Base-by-base conservation (phyloP, 2,329 filamentous ascomycete genomes). In the Colletotrichum cuscutae region DNA sequence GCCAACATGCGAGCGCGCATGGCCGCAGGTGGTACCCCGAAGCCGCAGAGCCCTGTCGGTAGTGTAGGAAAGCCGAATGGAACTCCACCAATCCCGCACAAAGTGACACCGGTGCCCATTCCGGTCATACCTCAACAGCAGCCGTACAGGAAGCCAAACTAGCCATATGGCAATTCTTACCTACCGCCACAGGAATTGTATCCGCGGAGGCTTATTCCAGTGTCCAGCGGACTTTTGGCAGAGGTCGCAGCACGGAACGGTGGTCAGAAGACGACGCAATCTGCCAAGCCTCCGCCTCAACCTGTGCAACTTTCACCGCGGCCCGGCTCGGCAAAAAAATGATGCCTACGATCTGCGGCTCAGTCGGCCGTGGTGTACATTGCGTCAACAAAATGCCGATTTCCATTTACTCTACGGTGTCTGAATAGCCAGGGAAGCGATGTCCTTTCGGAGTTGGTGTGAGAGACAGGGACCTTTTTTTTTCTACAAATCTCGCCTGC, bases 31-130 rank as follows among this genome's bases (percentile, higher is more conserved):
- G 75, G 28, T 28, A 57, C 68, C 8, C 79, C 79, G 57, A 82
- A 84, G 75, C 81, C 82, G 3, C 81, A 81, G 71, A 85, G 74
- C 24, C 73, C 74, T 13, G 74, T 68, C 11, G 62, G 67, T 19
- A 75, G 63, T 24, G 61, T 61, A 5, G 70, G 60, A 32, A 65
- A 57, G 46, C 30, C 64, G 13, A 84, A 83, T 60, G 83, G 83
- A 12, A 82, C 81, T 5, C 80, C 81, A n/a, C 68, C 53, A 57
- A 76, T 83, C 3, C 82, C 81, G 5, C 78, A 82, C 46, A 86
- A 84, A 75, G 83, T 86, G 42, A 86, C 84, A 24, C 84, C 84
- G 7, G 84, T 86, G 9, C 84, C 84, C 5, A 79, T 86, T 28
- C 84, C 84, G 4, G 79, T 82, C 19, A 84, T 85, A 59, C 84